A percentile compares a stretch with the other conserved stretches of the same genome.
Conservation (phyloP, 139 green algal species). For the Dunaliella primolecta region DNA sequence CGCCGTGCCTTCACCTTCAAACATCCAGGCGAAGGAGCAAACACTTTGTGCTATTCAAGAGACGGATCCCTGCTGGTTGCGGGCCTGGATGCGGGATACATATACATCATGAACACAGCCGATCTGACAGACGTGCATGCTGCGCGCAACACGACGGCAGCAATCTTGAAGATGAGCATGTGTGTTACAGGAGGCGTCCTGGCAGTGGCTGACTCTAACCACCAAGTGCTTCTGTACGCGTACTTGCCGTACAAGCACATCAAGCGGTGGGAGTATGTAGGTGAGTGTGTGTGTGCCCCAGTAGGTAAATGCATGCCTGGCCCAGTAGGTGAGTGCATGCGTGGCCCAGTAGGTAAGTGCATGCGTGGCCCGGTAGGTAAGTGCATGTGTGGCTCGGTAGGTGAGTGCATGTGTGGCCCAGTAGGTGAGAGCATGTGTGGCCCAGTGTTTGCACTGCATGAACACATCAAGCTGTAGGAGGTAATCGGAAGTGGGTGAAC, state of each 20-base stretch:
- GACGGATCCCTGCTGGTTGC: constrained; percentile 40
- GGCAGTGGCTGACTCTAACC: constrained; percentile 31
- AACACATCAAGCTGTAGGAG: too few species aligned
- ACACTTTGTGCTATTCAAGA: constrained; percentile 26
- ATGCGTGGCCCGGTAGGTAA: too few species aligned
- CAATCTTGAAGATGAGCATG: constrained; percentile 19
- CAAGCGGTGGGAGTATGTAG: constrained; percentile 66
- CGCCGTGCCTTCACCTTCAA: constrained; percentile 18
- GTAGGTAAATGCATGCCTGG: too few species aligned
- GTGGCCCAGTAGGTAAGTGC: too few species aligned
- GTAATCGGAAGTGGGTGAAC: too few species aligned
- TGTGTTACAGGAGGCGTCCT: constrained; percentile 26
- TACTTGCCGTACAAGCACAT: constrained; percentile 50
- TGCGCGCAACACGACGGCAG: constrained; percentile 27
- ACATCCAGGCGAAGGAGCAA: constrained; percentile 6
- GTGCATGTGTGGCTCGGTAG: too few species aligned
- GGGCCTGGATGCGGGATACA: constrained; percentile 32
- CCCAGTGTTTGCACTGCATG: too few species aligned
- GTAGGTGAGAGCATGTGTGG: too few species aligned
- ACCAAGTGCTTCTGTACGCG: constrained; percentile 52
- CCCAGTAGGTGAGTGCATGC: too few species aligned
- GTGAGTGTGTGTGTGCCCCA: too few species aligned
- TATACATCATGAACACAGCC: constrained; percentile 34
- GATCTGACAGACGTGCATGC: constrained; percentile 23
- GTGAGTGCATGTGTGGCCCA: too few species aligned